Conservation (phyloP, 345 rosid species). For the Melastoma malabathricum region DNA sequence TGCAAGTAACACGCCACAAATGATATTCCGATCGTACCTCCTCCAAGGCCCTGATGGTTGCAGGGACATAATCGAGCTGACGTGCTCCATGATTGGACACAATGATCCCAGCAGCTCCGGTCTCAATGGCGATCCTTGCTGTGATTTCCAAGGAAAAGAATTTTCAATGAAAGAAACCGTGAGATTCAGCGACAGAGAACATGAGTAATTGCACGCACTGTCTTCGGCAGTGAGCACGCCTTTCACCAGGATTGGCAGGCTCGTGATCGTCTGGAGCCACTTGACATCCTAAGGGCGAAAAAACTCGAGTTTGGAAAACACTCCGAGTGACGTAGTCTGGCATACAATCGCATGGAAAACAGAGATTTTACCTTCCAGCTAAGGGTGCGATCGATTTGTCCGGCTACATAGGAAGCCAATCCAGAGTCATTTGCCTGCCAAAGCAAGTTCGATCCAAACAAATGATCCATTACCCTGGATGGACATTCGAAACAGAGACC, state of each 20-base stretch:
- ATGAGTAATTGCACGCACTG: slow-evolving; percentile 23
- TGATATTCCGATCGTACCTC: slow-evolving; percentile 32
- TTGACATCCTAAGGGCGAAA: slow-evolving; percentile 40
- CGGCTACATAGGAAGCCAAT: slow-evolving; percentile 77
- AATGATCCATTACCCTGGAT: background rate
- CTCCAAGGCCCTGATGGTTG: slow-evolving; percentile 70
- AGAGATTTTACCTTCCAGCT: slow-evolving; percentile 64
- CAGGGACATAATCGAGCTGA: slow-evolving; percentile 86
- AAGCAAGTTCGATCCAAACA: background rate
- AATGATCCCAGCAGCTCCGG: slow-evolving; percentile 81
- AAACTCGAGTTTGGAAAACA: too few species aligned
- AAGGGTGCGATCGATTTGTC: slow-evolving; percentile 67
- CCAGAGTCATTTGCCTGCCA: slow-evolving; percentile 76
- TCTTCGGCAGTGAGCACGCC: slow-evolving; percentile 92
- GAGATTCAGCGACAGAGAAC: too few species aligned
- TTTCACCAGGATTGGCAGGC: slow-evolving; percentile 82
- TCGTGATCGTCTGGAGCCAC: slow-evolving; percentile 90
- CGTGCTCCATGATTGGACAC: slow-evolving; percentile 97
- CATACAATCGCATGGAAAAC: background rate
- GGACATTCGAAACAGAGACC: background rate
- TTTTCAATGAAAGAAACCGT: too few species aligned
- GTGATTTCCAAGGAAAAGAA: slow-evolving; percentile 8
- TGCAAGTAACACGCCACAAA: background rate
- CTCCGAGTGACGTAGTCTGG: background rate
- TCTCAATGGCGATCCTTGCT: slow-evolving; percentile 61